Evolutionary conservation across 139 green algal genomes (phyloP).

Genomic region (Chlamydomonas schloesseri): DNA sequence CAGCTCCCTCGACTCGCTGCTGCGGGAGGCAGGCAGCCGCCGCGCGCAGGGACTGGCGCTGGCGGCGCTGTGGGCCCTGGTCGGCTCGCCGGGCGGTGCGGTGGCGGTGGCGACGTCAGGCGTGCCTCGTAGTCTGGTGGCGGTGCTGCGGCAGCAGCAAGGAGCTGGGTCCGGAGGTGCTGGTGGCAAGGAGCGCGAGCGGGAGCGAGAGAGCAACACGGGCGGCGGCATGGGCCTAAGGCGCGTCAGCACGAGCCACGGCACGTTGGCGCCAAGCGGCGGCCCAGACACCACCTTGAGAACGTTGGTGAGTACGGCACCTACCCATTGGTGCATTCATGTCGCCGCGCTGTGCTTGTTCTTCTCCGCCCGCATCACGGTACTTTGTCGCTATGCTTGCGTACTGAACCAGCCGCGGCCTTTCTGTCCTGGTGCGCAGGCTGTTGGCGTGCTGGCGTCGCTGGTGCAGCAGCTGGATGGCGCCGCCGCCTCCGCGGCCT

Average conservation of each 20-base stretch:
- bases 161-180: too few relatives aligned
- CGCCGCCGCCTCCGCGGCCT: not conserved
- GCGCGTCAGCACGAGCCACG: too few relatives aligned
- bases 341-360: too few relatives aligned
- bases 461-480: constrained; percentile 27
- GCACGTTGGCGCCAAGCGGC: too few relatives aligned
- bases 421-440: too few relatives aligned
- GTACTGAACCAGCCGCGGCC: too few relatives aligned
- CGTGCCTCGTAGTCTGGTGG: constrained; percentile 27
- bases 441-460: constrained; percentile 14
- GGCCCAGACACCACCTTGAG: too few relatives aligned
- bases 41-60: not conserved
- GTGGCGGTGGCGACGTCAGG: not conserved
- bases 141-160: not conserved
- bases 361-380: too few relatives aligned
- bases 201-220: not conserved
- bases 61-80: constrained; percentile 32
- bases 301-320: not conserved
- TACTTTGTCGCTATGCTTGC: too few relatives aligned
- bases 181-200: not conserved
- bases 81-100: not conserved
- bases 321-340: too few relatives aligned
- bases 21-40: constrained; percentile 7
- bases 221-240: too few relatives aligned
- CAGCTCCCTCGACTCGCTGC: constrained; percentile 27